Evolutionary conservation across 2,329 filamentous ascomycete species (phyloP).

Genomic region (Colletotrichum plurivorum): DNA sequence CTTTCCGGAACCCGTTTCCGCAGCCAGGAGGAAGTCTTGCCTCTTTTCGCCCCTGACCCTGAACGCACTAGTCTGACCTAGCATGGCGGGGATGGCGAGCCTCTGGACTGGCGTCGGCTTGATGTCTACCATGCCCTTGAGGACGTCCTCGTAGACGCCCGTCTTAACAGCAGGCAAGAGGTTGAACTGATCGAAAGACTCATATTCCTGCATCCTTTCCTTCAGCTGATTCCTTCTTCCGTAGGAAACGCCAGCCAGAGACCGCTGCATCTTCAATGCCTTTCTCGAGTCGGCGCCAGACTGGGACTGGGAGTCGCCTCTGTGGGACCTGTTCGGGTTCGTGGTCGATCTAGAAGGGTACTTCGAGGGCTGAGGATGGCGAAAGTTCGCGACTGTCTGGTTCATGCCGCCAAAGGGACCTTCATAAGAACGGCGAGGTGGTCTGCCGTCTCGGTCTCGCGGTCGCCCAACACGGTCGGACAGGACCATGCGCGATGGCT

Average conservation of each 20-base stretch:
- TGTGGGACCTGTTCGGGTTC: conserved; percentile 41
- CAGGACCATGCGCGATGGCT: conserved; percentile 71
- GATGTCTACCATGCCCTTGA: conserved; percentile 81
- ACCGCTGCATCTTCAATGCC: conserved; percentile 93
- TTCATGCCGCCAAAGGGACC: conserved; percentile 72
- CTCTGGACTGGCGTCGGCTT: conserved; percentile 91
- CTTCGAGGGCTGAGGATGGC: conserved; percentile 27
- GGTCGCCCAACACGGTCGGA: conserved; percentile 65
- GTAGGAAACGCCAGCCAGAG: conserved; percentile 83
- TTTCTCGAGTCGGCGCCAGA: conserved; percentile 61
- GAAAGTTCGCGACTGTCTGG: conserved; percentile 61
- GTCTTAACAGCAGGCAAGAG: conserved; percentile 80
- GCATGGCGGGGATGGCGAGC: conserved; percentile 86
- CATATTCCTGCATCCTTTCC: conserved; percentile 74
- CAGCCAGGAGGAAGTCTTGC: conserved; percentile 83
- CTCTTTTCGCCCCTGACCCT: conserved; percentile 49
- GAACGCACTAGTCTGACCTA: conserved; percentile 68
- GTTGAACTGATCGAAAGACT: conserved; percentile 85
- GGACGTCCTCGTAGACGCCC: conserved; percentile 79
- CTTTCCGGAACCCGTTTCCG: conserved; percentile 97
- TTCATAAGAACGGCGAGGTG: conserved; percentile 55
- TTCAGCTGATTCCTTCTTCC: conserved; percentile 69
- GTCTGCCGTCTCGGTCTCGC: conserved; percentile 51
- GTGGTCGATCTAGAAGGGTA: conserved; percentile 48
- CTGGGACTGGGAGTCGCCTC: conserved; percentile 47